These are phyloP conservation scores for Tetrahymena borealis DNA, from an alignment of 73 alveolate genomes.

Conservation along the genomic window DNA sequence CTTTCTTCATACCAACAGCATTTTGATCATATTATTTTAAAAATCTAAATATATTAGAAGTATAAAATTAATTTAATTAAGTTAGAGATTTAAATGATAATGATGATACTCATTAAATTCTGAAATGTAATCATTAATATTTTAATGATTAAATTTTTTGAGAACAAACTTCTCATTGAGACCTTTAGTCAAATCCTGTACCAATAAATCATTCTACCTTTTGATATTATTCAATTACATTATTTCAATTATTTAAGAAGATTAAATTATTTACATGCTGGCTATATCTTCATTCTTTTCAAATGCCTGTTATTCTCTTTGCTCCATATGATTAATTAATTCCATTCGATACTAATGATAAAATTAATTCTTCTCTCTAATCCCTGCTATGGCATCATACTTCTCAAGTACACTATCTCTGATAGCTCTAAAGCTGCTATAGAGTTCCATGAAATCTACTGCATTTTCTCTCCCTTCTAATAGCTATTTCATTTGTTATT, in stretches of 20 bases:
- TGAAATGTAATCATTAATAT: not conserved
- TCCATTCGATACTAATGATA: not conserved
- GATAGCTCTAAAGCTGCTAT: not conserved
- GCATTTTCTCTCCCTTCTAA: not conserved
- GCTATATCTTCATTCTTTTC: slow-evolving; percentile 33
- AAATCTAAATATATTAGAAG: not conserved
- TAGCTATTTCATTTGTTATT: not conserved
- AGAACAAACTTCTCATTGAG: not conserved
- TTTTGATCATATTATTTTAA: not conserved
- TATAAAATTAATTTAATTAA: not conserved
- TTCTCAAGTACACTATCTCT: not conserved
- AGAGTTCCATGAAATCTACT: not conserved
- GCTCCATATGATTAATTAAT: slow-evolving; percentile 7
- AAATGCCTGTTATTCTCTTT: slow-evolving; percentile 13
- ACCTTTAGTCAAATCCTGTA: not conserved
- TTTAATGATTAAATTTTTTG: not conserved
- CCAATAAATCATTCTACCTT: slow-evolving; percentile 26
- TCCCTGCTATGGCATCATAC: slow-evolving; percentile 19
- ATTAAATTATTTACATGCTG: not conserved
- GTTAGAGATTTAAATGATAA: not conserved
- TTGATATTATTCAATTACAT: not conserved
- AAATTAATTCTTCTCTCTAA: slow-evolving; percentile 20
- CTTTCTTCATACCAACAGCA: slow-evolving; percentile 17
- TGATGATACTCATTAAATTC: not conserved
- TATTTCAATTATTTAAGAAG: not conserved